Base-by-base conservation (phyloP, 768 basidiomycete genomes). In the Termitomyces sp. region DNA sequence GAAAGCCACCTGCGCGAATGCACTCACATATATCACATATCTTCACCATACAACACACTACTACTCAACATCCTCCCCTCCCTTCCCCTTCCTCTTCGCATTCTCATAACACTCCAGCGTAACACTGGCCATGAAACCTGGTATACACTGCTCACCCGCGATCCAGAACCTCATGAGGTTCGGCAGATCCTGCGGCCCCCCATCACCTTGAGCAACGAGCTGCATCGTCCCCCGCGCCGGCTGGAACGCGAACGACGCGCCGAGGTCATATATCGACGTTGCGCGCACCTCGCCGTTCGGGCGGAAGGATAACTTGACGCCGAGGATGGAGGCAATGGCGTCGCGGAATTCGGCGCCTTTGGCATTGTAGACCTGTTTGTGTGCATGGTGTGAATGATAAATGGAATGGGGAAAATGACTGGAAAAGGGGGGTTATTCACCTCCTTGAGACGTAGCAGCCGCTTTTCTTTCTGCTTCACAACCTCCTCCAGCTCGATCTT, bases 311-410 rank as follows among this genome's bases (percentile, higher is more conserved):
- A 98, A 82, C 65, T 96, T 93, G 67, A 94, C 86, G 6, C 95
- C 96, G 0, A 98, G 81, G 50, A 98, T 88, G 0, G 90, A 86
- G 4, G 88, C 86, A 58, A 98, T 89, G 6, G 94, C 87, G 67
- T 95, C 92, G 40, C 91, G 84, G 76, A 98, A 96, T 66, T 98
- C 94, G 58, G 88, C 83, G 9, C 87, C 86, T 70, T 97, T 98
- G 35, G 85, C 83, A 0, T 80, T 74, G 72, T 92, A 97, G 5
- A 95, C 84, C 90, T 94, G 67, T 7, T n/a, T 35, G 18, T n/a
- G n/a, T 9, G 2, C 7, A n/a, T 40, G 38, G 2, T 18, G 4
- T 18, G 16, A 8, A 18, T 18, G 6, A 18, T 8, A 5, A 42
- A 42, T 4, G n/a, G 18, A 42, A 18, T 18, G 10, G 3, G 38